Conservation (phyloP, 257 asterid species). For the Penstemon newberryi region DNA sequence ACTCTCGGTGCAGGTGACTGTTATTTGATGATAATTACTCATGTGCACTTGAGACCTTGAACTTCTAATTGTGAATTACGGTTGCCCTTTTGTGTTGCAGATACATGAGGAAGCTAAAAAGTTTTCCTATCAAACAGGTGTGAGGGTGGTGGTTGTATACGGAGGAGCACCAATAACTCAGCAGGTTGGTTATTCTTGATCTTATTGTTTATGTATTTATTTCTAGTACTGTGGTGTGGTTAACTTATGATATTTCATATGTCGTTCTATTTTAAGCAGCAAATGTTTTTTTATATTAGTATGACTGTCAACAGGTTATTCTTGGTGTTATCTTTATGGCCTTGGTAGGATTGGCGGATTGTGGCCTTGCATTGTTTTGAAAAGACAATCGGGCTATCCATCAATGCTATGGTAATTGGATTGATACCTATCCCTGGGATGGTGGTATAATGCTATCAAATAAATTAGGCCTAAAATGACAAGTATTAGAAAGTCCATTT, state of each 20-base stretch:
- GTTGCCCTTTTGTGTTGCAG: constrained; percentile 38
- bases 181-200: constrained; percentile 46
- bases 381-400: too few species aligned
- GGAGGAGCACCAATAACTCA: constrained; percentile 86
- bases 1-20: constrained; percentile 79
- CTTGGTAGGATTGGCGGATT: too few species aligned
- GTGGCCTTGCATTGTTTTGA: too few species aligned
- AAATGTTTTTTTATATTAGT: too few species aligned
- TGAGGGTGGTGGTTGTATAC: constrained; percentile 75
- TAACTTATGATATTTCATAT: neutral
- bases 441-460: too few species aligned
- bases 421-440: too few species aligned
- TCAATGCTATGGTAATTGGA: too few species aligned
- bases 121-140: constrained; percentile 75
- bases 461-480: too few species aligned
- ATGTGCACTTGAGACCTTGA: neutral
- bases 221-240: neutral
- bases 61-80: constrained; percentile 6
- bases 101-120: constrained; percentile 83
- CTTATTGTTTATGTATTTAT: neutral
- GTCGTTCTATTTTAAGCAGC: too few species aligned
- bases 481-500: too few species aligned
- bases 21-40: constrained; percentile 7
- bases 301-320: too few species aligned
- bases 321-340: too few species aligned